A percentile compares a stretch with the other conserved stretches of the same genome.
phyloP scores from a whole-genome alignment of 1,284 basidiomycete genomes.

The Caloboletus inedulis region DNA sequence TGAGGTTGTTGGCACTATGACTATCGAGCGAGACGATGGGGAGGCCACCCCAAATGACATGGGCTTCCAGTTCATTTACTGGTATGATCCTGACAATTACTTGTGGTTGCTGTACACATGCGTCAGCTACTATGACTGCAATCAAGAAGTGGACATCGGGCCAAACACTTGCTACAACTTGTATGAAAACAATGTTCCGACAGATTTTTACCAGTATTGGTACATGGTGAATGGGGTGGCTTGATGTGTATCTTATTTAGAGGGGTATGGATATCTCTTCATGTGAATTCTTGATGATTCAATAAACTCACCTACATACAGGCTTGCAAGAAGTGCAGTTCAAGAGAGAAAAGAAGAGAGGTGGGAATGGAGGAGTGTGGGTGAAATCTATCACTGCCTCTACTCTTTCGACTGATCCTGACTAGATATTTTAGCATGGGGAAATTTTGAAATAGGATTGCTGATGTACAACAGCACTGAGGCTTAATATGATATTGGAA shows the following conservation, averaged over 20 bases:
- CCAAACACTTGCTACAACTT: constrained; percentile 8
- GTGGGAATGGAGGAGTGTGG: too few species aligned
- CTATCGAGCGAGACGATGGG: not conserved
- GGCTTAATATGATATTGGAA: not conserved
- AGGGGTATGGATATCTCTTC: not conserved
- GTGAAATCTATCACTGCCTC: not conserved
- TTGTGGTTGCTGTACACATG: too few species aligned
- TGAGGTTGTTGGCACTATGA: not conserved
- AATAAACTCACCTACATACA: not conserved
- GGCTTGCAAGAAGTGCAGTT: not conserved
- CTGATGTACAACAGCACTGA: not conserved
- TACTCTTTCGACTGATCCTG: not conserved
- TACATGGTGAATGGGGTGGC: not conserved
- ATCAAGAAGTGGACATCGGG: not conserved
- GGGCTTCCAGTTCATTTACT: not conserved
- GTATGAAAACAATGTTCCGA: not conserved
- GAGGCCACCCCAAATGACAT: not conserved
- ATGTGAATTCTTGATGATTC: not conserved
- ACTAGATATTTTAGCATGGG: not conserved
- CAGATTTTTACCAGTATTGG: not conserved
- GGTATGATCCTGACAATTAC: not conserved
- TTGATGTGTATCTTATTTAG: not conserved
- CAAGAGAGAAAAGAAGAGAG: not conserved
- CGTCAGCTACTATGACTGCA: too few species aligned
- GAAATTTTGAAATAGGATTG: not conserved